These are phyloP conservation scores for Phytopythium ostracodes DNA, from an alignment of 352 stramenopile species.

Conservation along the genomic window DNA sequence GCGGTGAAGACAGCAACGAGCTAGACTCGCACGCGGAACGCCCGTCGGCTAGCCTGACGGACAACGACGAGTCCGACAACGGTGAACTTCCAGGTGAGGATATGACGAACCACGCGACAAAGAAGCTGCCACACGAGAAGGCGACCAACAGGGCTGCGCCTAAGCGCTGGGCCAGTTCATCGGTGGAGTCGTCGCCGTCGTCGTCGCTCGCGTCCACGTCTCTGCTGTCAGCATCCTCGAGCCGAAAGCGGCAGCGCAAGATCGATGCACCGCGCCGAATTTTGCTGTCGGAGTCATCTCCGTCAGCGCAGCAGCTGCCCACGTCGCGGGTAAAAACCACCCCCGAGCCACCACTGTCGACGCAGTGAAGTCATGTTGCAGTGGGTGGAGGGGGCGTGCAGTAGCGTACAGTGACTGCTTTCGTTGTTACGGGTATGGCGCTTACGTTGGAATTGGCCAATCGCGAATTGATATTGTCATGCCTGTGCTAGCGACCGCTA, in stretches of 20 bases:
- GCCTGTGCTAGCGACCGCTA: background rate
- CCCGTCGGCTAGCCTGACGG: constrained; percentile 18
- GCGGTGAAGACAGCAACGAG: background rate
- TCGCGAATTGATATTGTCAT: too few relatives aligned
- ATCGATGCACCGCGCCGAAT: constrained; percentile 29
- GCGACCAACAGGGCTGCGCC: constrained; percentile 3
- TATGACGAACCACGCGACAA: constrained; percentile 10
- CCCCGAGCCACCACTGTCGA: background rate
- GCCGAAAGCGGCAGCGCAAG: constrained; percentile 44
- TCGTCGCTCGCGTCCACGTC: constrained; percentile 9
- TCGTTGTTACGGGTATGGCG: background rate
- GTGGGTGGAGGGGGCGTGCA: background rate
- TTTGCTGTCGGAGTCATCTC: background rate
- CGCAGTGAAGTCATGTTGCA: background rate
- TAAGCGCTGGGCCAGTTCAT: constrained; percentile 9
- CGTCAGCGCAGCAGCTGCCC: background rate
- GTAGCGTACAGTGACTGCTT: background rate
- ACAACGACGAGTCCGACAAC: constrained; percentile 27
- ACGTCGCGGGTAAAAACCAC: background rate
- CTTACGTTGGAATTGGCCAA: background rate
- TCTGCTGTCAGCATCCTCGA: constrained; percentile 1
- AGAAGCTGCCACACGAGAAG: constrained; percentile 5
- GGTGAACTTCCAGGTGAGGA: constrained; percentile 4
- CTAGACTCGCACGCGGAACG: constrained; percentile 8
- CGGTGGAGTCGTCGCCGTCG: constrained; percentile 16